Base-by-base conservation (phyloP, 345 rosid genomes). In the Rhizophora apiculata region DNA sequence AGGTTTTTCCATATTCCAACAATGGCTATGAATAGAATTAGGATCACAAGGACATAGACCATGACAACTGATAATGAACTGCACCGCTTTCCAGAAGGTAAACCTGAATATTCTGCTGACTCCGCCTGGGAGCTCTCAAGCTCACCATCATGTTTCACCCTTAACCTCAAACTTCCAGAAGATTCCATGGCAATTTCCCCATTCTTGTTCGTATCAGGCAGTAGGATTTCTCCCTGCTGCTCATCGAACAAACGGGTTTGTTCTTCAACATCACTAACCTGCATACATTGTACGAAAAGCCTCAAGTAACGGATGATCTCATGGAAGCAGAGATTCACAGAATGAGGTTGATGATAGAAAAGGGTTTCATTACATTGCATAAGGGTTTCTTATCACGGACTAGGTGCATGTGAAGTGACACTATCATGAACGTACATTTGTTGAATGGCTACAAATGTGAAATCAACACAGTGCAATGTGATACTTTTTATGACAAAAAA, bases 191-290 rank as follows among this genome's bases (percentile, higher is more conserved):
- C 53, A 29, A 61, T 65, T 51, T 74, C 79, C 53, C 39, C 30
- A 52, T 32, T 61, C 70, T 58, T 73, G 13, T 65, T 69, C 6
- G 49, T 64, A 63, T 51, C 52, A 21, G 62, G 62, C 26, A 20
- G 29, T 68, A 37, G 62, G 65, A 32, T 61, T n/a, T 64, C 77
- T 55, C 24, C 60, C 31, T 56, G 57, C 63, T 49, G 32, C 39
- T 75, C 71, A 58, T 74, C 76, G 16, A 9, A n/a, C 26, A 29
- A 31, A 53, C 64, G 16, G 64, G 27, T 21, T 22, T 64, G 43
- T 27, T 75, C 75, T 16, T 65, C 34, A 60, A 53, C 64, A 67
- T 78, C 75, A 43, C 27, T 27, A 32, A 60, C 77, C 91, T 85
- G 83, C 80, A 75, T 48, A 49, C 6, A 27, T 71, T 30, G 63